Conservation (phyloP, 2,329 filamentous ascomycete species). For the Fusarium torreyae region DNA sequence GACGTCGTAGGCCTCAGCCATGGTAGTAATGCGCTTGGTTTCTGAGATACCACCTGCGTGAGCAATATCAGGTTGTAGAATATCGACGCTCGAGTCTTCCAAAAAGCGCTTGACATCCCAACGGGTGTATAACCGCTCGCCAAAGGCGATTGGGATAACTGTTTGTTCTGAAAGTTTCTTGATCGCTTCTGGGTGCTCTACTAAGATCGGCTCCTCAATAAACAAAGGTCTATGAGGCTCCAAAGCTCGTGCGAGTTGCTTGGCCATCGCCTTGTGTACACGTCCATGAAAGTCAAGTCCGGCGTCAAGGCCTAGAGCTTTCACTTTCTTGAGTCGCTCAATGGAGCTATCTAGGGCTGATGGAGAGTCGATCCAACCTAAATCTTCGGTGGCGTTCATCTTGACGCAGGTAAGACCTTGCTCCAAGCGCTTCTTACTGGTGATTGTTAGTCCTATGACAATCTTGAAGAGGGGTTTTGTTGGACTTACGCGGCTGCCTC, state of each 20-base stretch:
- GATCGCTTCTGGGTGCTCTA: constrained; percentile 77
- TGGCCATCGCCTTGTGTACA: constrained; percentile 85
- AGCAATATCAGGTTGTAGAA: constrained; percentile 80
- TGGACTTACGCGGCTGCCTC: constrained; percentile 70
- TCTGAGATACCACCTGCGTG: constrained; percentile 83
- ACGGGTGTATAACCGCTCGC: constrained; percentile 78
- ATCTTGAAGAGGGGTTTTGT: constrained; percentile 53
- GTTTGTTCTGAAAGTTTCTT: constrained; percentile 53
- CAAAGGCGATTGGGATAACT: constrained; percentile 77
- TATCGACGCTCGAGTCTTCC: constrained; percentile 77
- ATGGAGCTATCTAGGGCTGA: constrained; percentile 73
- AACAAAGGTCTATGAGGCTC: constrained; percentile 81
- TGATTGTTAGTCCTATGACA: constrained; percentile 65
- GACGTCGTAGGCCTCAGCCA: constrained; percentile 82
- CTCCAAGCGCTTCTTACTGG: constrained; percentile 16
- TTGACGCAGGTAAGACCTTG: constrained; percentile 76
- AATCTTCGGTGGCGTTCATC: constrained; percentile 85
- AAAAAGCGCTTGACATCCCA: constrained; percentile 83
- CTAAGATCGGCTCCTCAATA: constrained; percentile 81
- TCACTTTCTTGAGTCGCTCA: constrained; percentile 78
- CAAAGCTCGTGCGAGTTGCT: constrained; percentile 77
- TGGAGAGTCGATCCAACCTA: constrained; percentile 83
- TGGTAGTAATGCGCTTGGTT: constrained; percentile 76
- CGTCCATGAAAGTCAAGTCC: constrained; percentile 85
- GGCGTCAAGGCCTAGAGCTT: constrained; percentile 78